A percentile compares a stretch with the other conserved stretches of the same genome.
Conservation (phyloP, 2,329 filamentous ascomycete species). For the Colletotrichum horii region DNA sequence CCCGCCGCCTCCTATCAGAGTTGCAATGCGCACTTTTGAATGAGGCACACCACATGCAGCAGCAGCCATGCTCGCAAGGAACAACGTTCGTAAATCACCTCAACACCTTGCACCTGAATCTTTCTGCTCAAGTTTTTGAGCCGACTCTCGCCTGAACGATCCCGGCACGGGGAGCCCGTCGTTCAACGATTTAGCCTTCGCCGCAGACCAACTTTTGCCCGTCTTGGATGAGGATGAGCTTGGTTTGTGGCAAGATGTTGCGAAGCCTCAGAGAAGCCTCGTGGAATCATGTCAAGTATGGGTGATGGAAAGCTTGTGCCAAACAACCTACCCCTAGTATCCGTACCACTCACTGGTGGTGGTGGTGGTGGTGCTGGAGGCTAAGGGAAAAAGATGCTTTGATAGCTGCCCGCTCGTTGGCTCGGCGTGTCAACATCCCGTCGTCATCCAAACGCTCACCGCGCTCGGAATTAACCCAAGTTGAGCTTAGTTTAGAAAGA, state of each 20-base stretch:
- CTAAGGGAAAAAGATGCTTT: background rate
- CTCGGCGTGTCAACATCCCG: background rate
- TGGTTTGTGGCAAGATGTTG: background rate
- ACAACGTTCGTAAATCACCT: no score
- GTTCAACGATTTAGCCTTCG: background rate
- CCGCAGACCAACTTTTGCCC: background rate
- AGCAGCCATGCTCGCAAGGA: no score
- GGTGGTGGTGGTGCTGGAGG: background rate
- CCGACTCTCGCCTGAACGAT: background rate
- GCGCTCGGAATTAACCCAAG: background rate
- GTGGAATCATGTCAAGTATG: background rate
- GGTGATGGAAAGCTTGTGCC: no score
- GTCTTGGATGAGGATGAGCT: background rate
- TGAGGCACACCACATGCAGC: no score
- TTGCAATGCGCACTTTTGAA: background rate
- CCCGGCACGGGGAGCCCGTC: background rate
- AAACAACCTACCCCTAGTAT: no score
- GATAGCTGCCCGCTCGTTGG: background rate
- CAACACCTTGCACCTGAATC: no score
- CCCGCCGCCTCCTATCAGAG: background rate
- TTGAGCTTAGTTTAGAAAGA: background rate
- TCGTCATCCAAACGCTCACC: slow-evolving; percentile 5
- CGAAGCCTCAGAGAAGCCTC: background rate
- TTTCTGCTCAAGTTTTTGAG: no score
- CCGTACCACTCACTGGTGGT: background rate